Base-by-base conservation (phyloP, 805 yeast genomes). In the Kodamaea hsintzibuensis region DNA sequence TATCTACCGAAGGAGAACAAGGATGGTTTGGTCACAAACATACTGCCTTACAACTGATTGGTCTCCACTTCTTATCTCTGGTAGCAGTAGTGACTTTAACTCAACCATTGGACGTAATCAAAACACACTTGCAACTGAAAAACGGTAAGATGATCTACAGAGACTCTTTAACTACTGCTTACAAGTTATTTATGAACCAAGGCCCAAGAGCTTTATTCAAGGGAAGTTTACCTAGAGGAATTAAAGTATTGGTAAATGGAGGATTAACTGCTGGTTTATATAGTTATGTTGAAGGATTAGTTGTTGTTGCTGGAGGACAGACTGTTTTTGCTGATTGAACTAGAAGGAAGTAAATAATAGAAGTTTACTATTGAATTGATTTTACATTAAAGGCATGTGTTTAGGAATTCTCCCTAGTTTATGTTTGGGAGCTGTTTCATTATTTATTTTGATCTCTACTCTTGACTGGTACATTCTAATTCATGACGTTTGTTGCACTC, bases 51-150 rank as follows among this genome's bases (percentile, higher is more conserved):
- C 74, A 73, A 54, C 74, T 69, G 66, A 60, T 84, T 8, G 91
- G 95, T 4, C 71, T 85, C 9, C 78, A 76, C 50, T 55, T 74
- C 5, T 75, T 82, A 1, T 83, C 96, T 1, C 84, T 95, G 0
- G 70, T 81, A 2, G 87, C 91, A 0, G 96, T 89, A 27, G 88
- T 90, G 18, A 83, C 82, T 0, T 73, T 82, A 0, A 92, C 97
- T 0, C 98, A 91, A 71, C 98, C 98, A 0, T 74, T 92, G 27
- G 98, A 92, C 71, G 89, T 79, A 7, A 70, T 92, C 47, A 92
- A 92, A 72, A 83, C 97, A 2, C 81, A 96, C 64, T 82, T 91
- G 82, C 97, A 91, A 70, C 82, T 91, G 62, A 82, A 84, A 62
- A 83, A 85, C 64, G 83, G 87, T n/a, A 78, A 78, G 62, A 62